Percentiles rank a stretch among this genome's conserved stretches.
Conservation (phyloP, 768 basidiomycete genomes). For the Strobilomyces echinocephalus region DNA sequence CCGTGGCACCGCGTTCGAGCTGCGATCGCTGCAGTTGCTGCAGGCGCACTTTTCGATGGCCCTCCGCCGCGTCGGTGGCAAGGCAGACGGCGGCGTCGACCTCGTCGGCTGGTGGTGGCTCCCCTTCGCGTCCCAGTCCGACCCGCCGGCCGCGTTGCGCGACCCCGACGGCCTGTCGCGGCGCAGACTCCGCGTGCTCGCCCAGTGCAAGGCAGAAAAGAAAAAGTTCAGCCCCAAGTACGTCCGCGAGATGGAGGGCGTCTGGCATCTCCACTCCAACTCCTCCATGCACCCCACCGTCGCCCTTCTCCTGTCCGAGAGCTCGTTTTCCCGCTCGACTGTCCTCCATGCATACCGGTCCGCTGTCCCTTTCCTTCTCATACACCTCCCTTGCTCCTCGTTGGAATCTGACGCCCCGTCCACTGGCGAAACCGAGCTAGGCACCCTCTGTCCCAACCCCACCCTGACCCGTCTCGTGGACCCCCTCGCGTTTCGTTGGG, state of each 20-base stretch:
- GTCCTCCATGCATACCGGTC: constrained; percentile 69
- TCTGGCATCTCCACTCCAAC: constrained; percentile 41
- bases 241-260: constrained; percentile 91
- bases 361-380: constrained; percentile 69
- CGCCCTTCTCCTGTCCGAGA: constrained; percentile 78
- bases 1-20: constrained; percentile 72
- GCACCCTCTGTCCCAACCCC: constrained; percentile 23
- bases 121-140: constrained; percentile 32
- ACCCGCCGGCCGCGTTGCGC: constrained; percentile 5
- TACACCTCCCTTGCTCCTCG: constrained; percentile 60
- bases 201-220: constrained; percentile 90
- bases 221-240: constrained; percentile 74
- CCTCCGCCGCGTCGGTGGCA: constrained; percentile 75
- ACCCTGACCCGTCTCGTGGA: constrained; percentile 14
- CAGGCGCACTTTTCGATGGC: constrained; percentile 73
- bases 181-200: constrained; percentile 68
- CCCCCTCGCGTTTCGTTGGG: constrained; percentile 23
- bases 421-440: not conserved
- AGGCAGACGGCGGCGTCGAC: constrained; percentile 86
- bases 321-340: constrained; percentile 69
- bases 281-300: constrained; percentile 31
- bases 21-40: constrained; percentile 57
- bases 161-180: constrained; percentile 26
- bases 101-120: constrained; percentile 93
- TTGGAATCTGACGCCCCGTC: not conserved